Evolutionary conservation across 1,139 yeast genomes (phyloP).

Genomic region (Nakaseomyces delphensis): DNA sequence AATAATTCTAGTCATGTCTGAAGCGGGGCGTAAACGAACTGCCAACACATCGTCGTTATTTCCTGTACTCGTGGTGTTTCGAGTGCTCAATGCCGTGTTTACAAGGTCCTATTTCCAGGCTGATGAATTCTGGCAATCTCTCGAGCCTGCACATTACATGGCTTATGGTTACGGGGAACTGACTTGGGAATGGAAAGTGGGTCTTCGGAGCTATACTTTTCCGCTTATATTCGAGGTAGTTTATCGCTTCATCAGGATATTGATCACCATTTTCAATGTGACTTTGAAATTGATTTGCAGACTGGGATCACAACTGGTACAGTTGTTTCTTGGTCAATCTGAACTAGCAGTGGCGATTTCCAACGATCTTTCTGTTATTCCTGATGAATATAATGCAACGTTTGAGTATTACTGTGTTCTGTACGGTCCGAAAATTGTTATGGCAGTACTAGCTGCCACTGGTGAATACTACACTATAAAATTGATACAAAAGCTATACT

Average conservation of each 20-base stretch:
- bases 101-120: constrained; percentile 83
- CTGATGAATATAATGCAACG: constrained; percentile 7
- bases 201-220: constrained; percentile 68
- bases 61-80: constrained; percentile 27
- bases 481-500: constrained; percentile 35
- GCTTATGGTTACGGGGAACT: constrained; percentile 74
- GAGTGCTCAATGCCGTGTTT: constrained; percentile 57
- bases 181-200: constrained; percentile 92
- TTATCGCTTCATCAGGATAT: constrained; percentile 16
- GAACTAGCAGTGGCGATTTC: constrained; percentile 25
- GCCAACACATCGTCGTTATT: not conserved
- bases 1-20: not conserved
- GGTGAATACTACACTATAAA: constrained; percentile 58
- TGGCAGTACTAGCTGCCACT: constrained; percentile 59
- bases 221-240: constrained; percentile 53
- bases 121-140: constrained; percentile 87
- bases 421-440: constrained; percentile 54
- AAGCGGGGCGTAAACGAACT: not conserved
- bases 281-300: constrained; percentile 2
- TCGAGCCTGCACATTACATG: constrained; percentile 80
- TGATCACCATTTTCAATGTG: not conserved
- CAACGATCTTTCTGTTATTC: constrained; percentile 12
- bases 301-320: constrained; percentile 6
- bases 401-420: constrained; percentile 34
- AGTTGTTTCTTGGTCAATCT: constrained; percentile 7